phyloP scores from a whole-genome alignment of 495 filamentous ascomycete species.

The Penicillium atrosanguineum region DNA sequence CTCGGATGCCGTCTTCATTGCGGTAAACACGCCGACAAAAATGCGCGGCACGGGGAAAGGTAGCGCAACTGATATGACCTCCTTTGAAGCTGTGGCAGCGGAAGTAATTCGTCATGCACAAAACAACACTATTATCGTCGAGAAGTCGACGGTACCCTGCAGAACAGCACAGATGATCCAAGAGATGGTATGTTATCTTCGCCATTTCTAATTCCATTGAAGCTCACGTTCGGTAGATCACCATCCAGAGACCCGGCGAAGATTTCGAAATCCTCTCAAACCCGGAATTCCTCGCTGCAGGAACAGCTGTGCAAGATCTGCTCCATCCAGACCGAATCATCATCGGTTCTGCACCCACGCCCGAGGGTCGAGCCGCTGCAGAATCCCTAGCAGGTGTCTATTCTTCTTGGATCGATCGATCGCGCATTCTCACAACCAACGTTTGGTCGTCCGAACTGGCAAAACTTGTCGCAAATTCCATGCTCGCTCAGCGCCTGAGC shows the following conservation, averaged over 20 bases:
- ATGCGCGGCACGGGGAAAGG: constrained; percentile 64
- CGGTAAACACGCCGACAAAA: constrained; percentile 80
- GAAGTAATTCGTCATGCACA: constrained; percentile 64
- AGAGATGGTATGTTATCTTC: constrained; percentile 50
- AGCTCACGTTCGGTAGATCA: constrained; percentile 1
- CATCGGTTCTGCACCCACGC: constrained; percentile 62
- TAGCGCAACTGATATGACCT: constrained; percentile 64
- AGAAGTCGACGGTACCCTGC: constrained; percentile 79
- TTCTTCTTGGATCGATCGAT: constrained; percentile 61
- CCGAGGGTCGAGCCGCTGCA: constrained; percentile 56
- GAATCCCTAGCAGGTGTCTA: constrained; percentile 61
- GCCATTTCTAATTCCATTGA: neutral
- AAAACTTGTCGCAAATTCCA: constrained; percentile 75
- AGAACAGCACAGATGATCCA: constrained; percentile 66
- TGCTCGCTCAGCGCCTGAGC: constrained; percentile 78
- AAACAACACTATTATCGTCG: constrained; percentile 68
- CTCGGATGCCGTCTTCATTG: constrained; percentile 71
- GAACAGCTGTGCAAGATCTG: constrained; percentile 68
- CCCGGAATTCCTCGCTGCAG: constrained; percentile 77
- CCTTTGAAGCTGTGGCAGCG: constrained; percentile 62
- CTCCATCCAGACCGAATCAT: constrained; percentile 68
- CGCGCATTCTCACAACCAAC: constrained; percentile 66
- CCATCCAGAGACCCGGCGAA: constrained; percentile 27
- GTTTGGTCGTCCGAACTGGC: constrained; percentile 74
- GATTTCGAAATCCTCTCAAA: constrained; percentile 82